These are phyloP conservation scores for Nicotiana knightiana DNA, from an alignment of 257 asterid species.

Conservation along the genomic window DNA sequence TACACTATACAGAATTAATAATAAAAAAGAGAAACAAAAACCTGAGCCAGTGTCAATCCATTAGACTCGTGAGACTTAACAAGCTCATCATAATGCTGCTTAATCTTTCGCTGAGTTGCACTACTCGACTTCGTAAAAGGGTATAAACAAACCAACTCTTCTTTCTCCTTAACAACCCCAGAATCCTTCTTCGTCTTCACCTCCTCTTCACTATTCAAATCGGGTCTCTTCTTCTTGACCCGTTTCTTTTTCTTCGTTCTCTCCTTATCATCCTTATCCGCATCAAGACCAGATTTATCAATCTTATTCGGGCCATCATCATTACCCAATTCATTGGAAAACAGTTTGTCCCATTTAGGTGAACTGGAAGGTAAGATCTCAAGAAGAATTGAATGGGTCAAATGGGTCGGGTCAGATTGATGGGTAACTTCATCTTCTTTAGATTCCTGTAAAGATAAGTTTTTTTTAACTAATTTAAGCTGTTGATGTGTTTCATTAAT, in stretches of 20 bases:
- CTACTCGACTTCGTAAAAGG: constrained; percentile 66
- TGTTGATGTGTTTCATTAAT: constrained; percentile 6
- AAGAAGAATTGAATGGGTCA: constrained; percentile 41
- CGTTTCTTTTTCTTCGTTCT: constrained; percentile 61
- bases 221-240: constrained; percentile 54
- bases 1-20: not conserved
- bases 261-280: constrained; percentile 27
- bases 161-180: constrained; percentile 37
- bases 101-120: constrained; percentile 76
- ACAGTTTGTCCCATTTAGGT: constrained; percentile 42
- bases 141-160: constrained; percentile 52
- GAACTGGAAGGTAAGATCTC: constrained; percentile 62
- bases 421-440: not conserved
- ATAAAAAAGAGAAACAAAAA: constrained; percentile 14
- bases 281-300: constrained; percentile 30
- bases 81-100: constrained; percentile 69
- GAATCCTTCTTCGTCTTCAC: not conserved
- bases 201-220: constrained; percentile 27
- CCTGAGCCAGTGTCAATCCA: constrained; percentile 71
- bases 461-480: constrained; percentile 9
- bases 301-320: constrained; percentile 26
- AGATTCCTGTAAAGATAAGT: constrained; percentile 26
- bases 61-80: constrained; percentile 70
- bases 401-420: constrained; percentile 34
- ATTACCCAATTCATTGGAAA: constrained; percentile 20